Evolutionary conservation across 2,329 filamentous ascomycete genomes (phyloP).

Genomic region (Dothistroma septosporum): DNA sequence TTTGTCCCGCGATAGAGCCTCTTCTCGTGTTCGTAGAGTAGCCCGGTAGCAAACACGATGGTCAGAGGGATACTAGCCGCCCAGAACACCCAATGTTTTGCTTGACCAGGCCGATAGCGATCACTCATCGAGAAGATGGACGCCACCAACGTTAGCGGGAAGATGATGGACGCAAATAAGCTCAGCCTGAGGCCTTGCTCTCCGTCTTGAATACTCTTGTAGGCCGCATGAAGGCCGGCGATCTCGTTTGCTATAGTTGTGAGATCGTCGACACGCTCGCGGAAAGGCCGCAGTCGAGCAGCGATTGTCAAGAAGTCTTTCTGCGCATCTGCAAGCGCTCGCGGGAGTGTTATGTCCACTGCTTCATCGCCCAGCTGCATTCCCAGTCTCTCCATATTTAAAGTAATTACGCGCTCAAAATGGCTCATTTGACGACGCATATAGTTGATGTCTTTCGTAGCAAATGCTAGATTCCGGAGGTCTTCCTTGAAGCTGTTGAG

Average conservation of each 20-base stretch:
- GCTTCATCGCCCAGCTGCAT: constrained; percentile 11
- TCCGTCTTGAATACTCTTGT: constrained; percentile 24
- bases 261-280: constrained; percentile 21
- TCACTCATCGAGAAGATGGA: constrained; percentile 20
- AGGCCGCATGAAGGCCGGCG: constrained; percentile 19
- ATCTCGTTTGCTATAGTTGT: constrained; percentile 21
- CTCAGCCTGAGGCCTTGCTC: constrained; percentile 22
- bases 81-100: constrained; percentile 27
- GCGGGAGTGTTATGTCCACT: constrained; percentile 4
- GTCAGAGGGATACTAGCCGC: constrained; percentile 21
- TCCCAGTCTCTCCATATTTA: constrained; percentile 23
- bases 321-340: constrained; percentile 17
- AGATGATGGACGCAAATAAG: constrained; percentile 22
- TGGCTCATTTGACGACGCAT: constrained; percentile 21
- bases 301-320: constrained; percentile 23
- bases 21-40: constrained; percentile 7
- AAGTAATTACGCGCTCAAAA: constrained; percentile 20
- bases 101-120: constrained; percentile 17
- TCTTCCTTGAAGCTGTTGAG: constrained; percentile 20
- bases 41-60: constrained; percentile 6
- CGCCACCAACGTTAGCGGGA: constrained; percentile 15
- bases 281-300: constrained; percentile 17
- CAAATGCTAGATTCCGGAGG: constrained; percentile 16
- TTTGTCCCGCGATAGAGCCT: not conserved
- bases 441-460: constrained; percentile 22